Percentiles rank a stretch among this genome's conserved stretches.
Conservation (phyloP, 2,329 filamentous ascomycete genomes). For the Hymenoscyphus fructigenus region DNA sequence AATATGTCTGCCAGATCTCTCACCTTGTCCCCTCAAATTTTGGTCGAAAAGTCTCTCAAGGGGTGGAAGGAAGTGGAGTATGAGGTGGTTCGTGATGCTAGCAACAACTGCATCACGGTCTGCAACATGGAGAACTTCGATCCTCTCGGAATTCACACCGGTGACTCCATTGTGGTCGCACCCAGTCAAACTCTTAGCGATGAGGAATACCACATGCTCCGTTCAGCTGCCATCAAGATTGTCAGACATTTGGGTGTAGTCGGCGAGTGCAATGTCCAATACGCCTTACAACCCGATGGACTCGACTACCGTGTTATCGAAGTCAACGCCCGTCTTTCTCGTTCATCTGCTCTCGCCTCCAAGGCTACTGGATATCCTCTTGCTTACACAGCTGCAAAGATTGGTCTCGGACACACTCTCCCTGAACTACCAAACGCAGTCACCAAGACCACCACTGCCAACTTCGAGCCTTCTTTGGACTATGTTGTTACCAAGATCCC, state of each 20-base stretch:
- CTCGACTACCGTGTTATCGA: constrained; percentile 98
- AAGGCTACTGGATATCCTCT: constrained; percentile 98
- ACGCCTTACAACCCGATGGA: constrained; percentile 92
- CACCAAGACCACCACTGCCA: constrained; percentile 97
- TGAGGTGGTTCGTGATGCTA: constrained; percentile 93
- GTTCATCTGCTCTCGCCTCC: constrained; percentile 93
- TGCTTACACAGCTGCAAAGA: constrained; percentile 97
- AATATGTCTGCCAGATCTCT: constrained; percentile 91
- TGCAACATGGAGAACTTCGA: constrained; percentile 99
- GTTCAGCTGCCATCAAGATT: constrained; percentile 96
- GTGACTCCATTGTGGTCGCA: constrained; percentile 97
- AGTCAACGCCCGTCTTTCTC: constrained; percentile 96
- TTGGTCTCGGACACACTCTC: constrained; percentile 90
- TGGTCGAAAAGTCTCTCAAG: constrained; percentile 98
- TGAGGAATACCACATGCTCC: constrained; percentile 99
- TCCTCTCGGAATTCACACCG: constrained; percentile 94
- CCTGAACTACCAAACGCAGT: constrained; percentile 97
- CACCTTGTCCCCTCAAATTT: constrained; percentile 89
- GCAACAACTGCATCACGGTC: constrained; percentile 98
- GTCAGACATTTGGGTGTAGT: constrained; percentile 95
- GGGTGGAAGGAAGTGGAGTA: constrained; percentile 99
- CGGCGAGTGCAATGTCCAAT: constrained; percentile 98
- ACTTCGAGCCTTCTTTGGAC: constrained; percentile 96
- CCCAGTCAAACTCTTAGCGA: constrained; percentile 96
- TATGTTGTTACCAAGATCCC: constrained; percentile 99